Conservation (phyloP, 148 eudicot species). For the Rhododendron simsii region DNA sequence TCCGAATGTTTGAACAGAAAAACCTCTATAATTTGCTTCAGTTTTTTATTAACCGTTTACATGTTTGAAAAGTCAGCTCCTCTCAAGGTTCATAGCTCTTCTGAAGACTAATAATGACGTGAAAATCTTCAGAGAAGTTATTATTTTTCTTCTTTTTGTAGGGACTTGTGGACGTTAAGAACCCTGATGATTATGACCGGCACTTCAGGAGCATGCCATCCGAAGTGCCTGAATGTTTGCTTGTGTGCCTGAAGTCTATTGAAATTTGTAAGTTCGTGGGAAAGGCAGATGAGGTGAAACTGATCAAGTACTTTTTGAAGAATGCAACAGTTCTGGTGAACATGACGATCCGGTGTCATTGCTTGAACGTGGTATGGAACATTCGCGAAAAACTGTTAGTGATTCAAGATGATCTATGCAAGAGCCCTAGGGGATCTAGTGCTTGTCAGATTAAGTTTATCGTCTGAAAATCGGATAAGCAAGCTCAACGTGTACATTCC, state of each 20-base stretch:
- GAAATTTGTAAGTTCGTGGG: neutral
- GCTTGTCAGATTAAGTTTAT: slow-evolving; percentile 4
- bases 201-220: slow-evolving; percentile 7
- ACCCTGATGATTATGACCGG: neutral
- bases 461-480: neutral
- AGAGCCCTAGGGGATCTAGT: slow-evolving; percentile 2
- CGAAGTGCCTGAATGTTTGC: slow-evolving; percentile 14
- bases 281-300: neutral
- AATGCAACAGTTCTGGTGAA: slow-evolving; percentile 9
- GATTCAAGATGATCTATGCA: neutral
- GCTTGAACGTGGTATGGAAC: neutral
- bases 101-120: neutral
- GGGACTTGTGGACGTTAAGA: neutral
- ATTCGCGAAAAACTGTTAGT: neutral
- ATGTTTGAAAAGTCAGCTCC: neutral
- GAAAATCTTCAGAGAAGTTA: neutral
- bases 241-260: slow-evolving; percentile 7
- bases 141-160: neutral
- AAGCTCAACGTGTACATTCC: neutral
- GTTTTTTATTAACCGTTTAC: neutral
- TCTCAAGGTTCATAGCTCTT: neutral
- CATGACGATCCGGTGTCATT: slow-evolving; percentile 9
- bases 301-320: slow-evolving; percentile 13
- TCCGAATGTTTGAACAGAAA: neutral
- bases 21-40: neutral